Evolutionary conservation across 768 basidiomycete genomes (phyloP).

Genomic region (Trametes punicea): DNA sequence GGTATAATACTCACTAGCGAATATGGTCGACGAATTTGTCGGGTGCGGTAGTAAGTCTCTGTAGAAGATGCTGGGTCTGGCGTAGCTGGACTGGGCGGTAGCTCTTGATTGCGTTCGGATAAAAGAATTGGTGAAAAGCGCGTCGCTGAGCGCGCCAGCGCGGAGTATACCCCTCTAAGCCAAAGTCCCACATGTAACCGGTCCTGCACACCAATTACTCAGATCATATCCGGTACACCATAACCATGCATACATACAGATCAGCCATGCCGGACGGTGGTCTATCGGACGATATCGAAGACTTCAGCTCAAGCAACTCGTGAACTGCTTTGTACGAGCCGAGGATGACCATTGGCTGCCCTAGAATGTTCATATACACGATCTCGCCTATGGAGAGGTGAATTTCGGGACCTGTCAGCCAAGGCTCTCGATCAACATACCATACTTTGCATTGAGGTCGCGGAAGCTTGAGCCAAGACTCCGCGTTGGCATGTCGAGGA

Average conservation of each 20-base stretch:
- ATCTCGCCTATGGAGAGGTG: background rate
- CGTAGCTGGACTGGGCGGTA: constrained; percentile 7
- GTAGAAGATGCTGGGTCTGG: background rate
- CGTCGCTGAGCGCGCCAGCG: constrained; percentile 18
- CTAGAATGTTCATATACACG: constrained; percentile 9
- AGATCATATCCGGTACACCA: too few relatives aligned
- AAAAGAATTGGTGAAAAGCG: constrained; percentile 18
- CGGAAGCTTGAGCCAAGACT: background rate
- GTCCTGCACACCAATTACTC: background rate
- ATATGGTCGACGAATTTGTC: constrained; percentile 6
- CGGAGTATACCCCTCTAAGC: background rate
- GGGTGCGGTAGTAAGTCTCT: background rate
- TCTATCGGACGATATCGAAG: constrained; percentile 7
- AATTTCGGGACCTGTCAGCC: too few relatives aligned
- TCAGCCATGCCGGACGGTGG: constrained; percentile 1
- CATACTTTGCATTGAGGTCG: constrained; percentile 5
- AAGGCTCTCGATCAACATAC: background rate
- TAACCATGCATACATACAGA: background rate
- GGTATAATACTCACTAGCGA: background rate
- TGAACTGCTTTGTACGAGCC: constrained; percentile 1
- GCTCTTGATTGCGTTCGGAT: background rate
- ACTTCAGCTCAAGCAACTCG: constrained; percentile 3
- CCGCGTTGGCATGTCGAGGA: constrained; percentile 3
- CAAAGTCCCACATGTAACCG: constrained; percentile 5
- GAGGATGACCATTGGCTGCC: constrained; percentile 10